Evolutionary conservation across 257 asterid species (phyloP).

Genomic region (Forsythia suspensa): DNA sequence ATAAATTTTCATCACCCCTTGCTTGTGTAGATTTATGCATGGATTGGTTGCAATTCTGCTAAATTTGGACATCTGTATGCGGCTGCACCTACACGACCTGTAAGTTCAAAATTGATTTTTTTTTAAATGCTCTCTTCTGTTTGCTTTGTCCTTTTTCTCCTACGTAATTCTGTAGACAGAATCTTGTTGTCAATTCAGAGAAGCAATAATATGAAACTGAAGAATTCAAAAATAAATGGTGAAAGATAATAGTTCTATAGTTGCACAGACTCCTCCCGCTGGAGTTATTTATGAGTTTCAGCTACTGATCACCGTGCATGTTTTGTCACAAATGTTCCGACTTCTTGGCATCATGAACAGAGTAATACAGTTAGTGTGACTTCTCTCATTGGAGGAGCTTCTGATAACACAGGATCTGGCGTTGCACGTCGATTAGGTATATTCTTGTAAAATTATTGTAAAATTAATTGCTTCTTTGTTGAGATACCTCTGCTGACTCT

Average conservation of each 20-base stretch:
- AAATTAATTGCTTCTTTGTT: conserved; percentile 3
- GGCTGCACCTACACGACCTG: conserved; percentile 80
- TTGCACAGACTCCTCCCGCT: conserved; percentile 1
- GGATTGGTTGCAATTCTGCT: conserved; percentile 90
- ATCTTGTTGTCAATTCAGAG: neutral
- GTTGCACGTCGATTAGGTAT: conserved; percentile 92
- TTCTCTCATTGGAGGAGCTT: conserved; percentile 71
- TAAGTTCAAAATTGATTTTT: conserved; percentile 37
- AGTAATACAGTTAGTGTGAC: conserved; percentile 61
- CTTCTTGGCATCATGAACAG: conserved; percentile 43
- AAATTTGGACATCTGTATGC: conserved; percentile 90
- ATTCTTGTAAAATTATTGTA: neutral
- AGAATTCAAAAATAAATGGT: neutral
- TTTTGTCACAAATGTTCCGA: conserved; percentile 3
- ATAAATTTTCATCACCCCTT: neutral
- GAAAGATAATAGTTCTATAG: neutral
- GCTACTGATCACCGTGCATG: conserved; percentile 1
- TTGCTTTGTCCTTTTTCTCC: neutral
- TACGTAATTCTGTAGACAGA: neutral
- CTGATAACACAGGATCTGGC: conserved; percentile 83
- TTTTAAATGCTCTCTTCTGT: neutral
- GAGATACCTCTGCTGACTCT: conserved; percentile 25
- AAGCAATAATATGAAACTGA: neutral
- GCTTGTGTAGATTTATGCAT: conserved; percentile 69
- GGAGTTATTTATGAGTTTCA: neutral